Base-by-base conservation (phyloP, 2,329 filamentous ascomycete genomes). In the Aphanocladium album region DNA sequence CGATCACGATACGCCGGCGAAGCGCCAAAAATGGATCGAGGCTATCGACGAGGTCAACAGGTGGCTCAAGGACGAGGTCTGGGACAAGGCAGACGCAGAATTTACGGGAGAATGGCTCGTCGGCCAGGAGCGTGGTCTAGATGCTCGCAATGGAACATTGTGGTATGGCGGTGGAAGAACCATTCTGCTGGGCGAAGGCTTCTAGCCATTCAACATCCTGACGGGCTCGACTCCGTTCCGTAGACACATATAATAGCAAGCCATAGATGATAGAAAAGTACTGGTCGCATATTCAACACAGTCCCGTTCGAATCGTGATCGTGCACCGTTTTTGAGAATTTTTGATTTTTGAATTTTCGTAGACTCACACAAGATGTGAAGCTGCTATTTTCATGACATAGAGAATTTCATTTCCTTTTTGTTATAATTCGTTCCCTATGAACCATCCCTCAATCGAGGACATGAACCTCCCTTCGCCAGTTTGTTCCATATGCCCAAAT, bases 111-210 rank as follows among this genome's bases (percentile, higher is more conserved):
- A 95, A 69, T 97, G 93, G 92, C 77, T 89, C 25, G 86, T 97
- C n/a, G 93, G 93, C 0, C 85, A 96, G 67, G 91, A 93, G 72
- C 88, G 80, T 67, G 93, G 93, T 0, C 75, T 97, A 59, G 89
- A 93, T 68, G 86, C 85, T 62, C 83, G 90, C 49, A 84, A 82
- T 64, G 93, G 93, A 0, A 79, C 81, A 6, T 74, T 96, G 49
- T 98, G 93, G 92, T 97, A 96, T 76, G 93, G 89, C 39, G 90
- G 87, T 27, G 93, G 93, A 1, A 82, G 89, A 64, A 89, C 85
- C 3, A 80, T 96, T 62, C 76, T 80, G 69, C 58, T 80, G 19
- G 85, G 85, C 19, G 84, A 87, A 71, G 85, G 85, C 0, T 88
- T 86, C 69, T 87, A 72, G 23, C 5, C 6, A 21, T 6, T 6